phyloP scores from a whole-genome alignment of 352 stramenopile genomes.

The Thalassiosira oceanica region DNA sequence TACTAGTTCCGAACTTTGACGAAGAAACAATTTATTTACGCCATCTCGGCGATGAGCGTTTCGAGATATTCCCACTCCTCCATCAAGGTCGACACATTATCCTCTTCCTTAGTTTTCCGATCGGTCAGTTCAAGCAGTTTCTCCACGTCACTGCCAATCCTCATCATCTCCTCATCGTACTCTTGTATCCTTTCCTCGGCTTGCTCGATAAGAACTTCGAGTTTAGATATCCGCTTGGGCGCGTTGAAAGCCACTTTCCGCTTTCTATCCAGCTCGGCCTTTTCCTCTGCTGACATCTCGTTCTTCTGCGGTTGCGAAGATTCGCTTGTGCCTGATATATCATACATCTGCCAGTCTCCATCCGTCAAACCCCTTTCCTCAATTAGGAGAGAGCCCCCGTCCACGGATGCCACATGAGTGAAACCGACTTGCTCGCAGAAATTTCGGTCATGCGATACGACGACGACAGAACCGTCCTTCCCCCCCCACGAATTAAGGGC shows the following conservation, averaged over 20 bases:
- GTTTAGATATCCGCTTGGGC: slow-evolving; percentile 79
- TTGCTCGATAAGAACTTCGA: slow-evolving; percentile 75
- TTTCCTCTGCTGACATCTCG: slow-evolving; percentile 44
- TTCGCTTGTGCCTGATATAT: slow-evolving; percentile 49
- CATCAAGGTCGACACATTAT: slow-evolving; percentile 64
- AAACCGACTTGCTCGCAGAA: slow-evolving; percentile 82
- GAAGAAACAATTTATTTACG: too few species aligned
- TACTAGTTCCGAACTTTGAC: too few species aligned
- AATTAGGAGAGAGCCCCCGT: slow-evolving; percentile 64
- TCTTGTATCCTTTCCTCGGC: slow-evolving; percentile 64
- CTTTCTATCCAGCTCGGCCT: slow-evolving; percentile 56
- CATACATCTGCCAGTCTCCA: slow-evolving; percentile 73
- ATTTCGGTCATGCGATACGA: slow-evolving; percentile 84
- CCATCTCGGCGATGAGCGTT: slow-evolving; percentile 55
- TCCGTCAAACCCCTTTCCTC: slow-evolving; percentile 74
- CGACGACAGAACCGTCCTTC: slow-evolving; percentile 87
- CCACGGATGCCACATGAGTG: slow-evolving; percentile 79
- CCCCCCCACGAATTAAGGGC: slow-evolving; percentile 90
- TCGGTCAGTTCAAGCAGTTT: slow-evolving; percentile 72
- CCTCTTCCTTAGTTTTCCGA: slow-evolving; percentile 62
- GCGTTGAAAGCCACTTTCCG: slow-evolving; percentile 80
- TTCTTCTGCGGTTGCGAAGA: too few species aligned
- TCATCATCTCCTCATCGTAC: slow-evolving; percentile 78
- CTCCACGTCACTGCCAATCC: slow-evolving; percentile 68
- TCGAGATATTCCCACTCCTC: slow-evolving; percentile 82